Base-by-base conservation (phyloP, 169 alveolate genomes). In the Babesia ovata region DNA sequence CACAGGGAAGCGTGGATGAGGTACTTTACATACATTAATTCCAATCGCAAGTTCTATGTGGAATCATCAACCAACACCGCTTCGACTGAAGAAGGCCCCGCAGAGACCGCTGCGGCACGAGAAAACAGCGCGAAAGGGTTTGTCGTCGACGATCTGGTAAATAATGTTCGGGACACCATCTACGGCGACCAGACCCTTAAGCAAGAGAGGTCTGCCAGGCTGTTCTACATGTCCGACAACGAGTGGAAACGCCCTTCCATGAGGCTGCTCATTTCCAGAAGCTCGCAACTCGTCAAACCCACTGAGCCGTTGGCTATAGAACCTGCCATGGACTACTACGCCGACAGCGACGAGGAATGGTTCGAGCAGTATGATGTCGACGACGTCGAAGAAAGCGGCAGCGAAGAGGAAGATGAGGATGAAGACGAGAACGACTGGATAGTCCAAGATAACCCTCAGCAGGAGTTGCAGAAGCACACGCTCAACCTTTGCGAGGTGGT, bases 261-360 rank as follows among this genome's bases (percentile, higher is more conserved):
- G 90, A 19, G 86, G 13, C 45, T 71, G 56, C 52, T 75, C 2
- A 59, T 83, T 0, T 49, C 79, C 3, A 21, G 82, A 16, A 22
- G 57, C 12, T 66, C 83, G 29, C 24, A 46, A 0, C 13, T n/a
- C 12, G 77, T 83, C 22, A 75, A 74, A 11, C 33, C 86, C 21
- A 29, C 58, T 9, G 65, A 39, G 14, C 90, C 75, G 61, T 14
- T 75, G 22, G 66, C 57, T 4, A 54, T 57, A 6, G 90, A 83
- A 36, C 50, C 85, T 10, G 71, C 57, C 49, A 58, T 83, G 77
- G 90, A 83, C 82, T 83, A 83, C 76, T 73, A 59, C 42, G 58
- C 24, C 19, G 90, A 83, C 53, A 66, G 79, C 42, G 90, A 83
- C 71, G 90, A 83, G 63, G 90, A 83, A 36, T 83, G 90, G 90